Evolutionary conservation across 2,329 filamentous ascomycete genomes (phyloP), one percentile per base, ranked within the genome.

Genomic region (Pestalotiopsis sp.): DNA sequence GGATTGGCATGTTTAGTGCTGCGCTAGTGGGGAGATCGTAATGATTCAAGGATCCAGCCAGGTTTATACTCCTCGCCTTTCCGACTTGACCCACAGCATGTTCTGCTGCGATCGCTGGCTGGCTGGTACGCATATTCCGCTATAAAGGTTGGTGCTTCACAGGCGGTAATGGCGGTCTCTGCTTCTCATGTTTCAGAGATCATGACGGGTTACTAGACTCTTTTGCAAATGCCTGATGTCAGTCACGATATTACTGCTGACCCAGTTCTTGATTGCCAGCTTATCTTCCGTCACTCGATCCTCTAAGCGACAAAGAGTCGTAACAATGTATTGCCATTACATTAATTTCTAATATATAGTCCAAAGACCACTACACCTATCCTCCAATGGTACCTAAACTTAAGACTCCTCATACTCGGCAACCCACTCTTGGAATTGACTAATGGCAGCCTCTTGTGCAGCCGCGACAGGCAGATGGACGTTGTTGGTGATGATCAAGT

Each of bases 391-490:
- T 2, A 36, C 31, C 31, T 36, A 12, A n/a, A 11, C 17, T 52
- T 3, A n/a, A 9, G 17, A 52, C 45, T 52, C 45, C 11, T 52
- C 45, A 27, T 27, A 70, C 23, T 64, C 59, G 39, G 52, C 65
- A 4, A 88, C 84, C 87, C 87, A 90, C n/a, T 76, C 76, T 71
- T 82, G 82, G 62, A 90, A 82, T 76, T 87, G 83, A 14, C 76
- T 77, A 3, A 89, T 76, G 72, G 84, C 82, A 20, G 79, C 79
- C 69, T 84, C 78, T 69, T 87, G 83, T 1, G 85, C 81, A 27
- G 75, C 75, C 70, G 82, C 75, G 0, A 83, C 80, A 0, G 82
- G 83, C 0, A 77, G 77, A 75, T 88, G 88, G n/a, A 76, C 81
- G 0, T 79, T 85, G 72, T 88, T 88, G 58, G 68, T 72, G 41